Evolutionary conservation across 192 early-diverging fungal genomes (phyloP).

Genomic region (Entomortierella lignicola): DNA sequence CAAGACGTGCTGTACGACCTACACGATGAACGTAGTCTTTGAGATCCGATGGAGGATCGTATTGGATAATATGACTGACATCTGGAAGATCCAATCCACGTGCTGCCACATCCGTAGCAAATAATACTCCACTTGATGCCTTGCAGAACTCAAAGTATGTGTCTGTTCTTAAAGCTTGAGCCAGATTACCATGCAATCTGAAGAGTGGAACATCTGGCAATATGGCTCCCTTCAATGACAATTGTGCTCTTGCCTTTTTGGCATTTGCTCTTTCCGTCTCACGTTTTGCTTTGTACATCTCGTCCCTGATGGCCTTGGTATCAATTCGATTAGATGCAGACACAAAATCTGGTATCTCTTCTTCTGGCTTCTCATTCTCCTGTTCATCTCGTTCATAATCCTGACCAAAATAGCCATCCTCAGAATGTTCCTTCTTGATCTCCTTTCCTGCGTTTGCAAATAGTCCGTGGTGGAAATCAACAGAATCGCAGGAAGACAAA

Average conservation of each 20-base stretch:
- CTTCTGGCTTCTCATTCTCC: constrained; percentile 46
- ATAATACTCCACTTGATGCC: constrained; percentile 75
- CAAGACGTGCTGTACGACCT: constrained; percentile 96
- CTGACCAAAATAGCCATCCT: constrained; percentile 50
- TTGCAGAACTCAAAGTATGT: constrained; percentile 80
- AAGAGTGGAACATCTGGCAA: constrained; percentile 79
- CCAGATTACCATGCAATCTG: constrained; percentile 90
- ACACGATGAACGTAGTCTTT: constrained; percentile 97
- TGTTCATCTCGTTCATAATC: constrained; percentile 57
- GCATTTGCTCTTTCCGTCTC: constrained; percentile 60
- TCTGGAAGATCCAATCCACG: constrained; percentile 97
- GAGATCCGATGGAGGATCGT: constrained; percentile 94
- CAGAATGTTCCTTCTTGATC: constrained; percentile 44
- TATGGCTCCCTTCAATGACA: constrained; percentile 64
- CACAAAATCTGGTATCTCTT: constrained; percentile 53
- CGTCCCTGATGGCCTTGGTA: constrained; percentile 42
- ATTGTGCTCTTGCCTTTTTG: constrained; percentile 39
- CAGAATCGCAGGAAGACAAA: constrained; percentile 90
- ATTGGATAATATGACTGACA: constrained; percentile 92
- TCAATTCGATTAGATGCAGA: constrained; percentile 43
- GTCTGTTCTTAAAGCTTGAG: constrained; percentile 81
- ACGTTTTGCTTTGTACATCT: constrained; percentile 60
- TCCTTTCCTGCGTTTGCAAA: constrained; percentile 73
- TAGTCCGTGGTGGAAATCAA: constrained; percentile 94
- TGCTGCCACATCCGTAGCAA: constrained; percentile 98